Evolutionary conservation across 495 filamentous ascomycete genomes (phyloP), one percentile per base, ranked within the genome.

Genomic region (Aspergillus sclerotiicarbonarius): DNA sequence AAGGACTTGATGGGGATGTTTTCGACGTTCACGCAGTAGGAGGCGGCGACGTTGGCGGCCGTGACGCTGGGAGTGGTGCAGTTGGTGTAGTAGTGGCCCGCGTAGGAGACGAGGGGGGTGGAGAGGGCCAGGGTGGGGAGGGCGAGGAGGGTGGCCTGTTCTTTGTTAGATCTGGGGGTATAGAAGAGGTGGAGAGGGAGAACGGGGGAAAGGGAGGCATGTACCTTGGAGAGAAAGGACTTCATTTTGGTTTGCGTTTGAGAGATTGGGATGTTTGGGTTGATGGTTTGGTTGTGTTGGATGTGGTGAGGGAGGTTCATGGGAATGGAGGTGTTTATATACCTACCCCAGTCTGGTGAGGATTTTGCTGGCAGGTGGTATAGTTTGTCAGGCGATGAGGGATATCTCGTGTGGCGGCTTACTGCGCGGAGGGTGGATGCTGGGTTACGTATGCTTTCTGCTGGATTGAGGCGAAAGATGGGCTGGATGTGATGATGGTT

Each of bases 1-100:
- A 62, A 66, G 2, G 63, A 66, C 47, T 61, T 61, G 52, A 66
- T 54, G 25, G 63, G 63, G 55, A 66, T 56, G 49, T 66, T 51
- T 47, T 66, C 63, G 12, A 66, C 35, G 33, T 66, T 66, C 46
- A 62, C 31, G 48, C 63, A 66, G 16, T 57, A 56, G 48, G 46
- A 52, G 19, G 51, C 60, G 25, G 60, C 60, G 18, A 51, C 58
- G 13, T 59, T 66, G 15, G 54, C 43, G 21, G 57, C 51, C 16
- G 53, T 54, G 30, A 61, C 46, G 44, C 52, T 61, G 20, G 60
- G 37, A 3, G 37, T 18, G 39, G 45, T 54, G 29, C 63, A 66
- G 48, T 56, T 41, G 7, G 43, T 39, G 32, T 45, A 54, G 41
- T 19, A 62, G 53, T 61, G 61, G 31, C 54, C 60, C 4, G 60